Evolutionary conservation across 768 basidiomycete genomes (phyloP).

Genomic region (Lentinus tigrinus): DNA sequence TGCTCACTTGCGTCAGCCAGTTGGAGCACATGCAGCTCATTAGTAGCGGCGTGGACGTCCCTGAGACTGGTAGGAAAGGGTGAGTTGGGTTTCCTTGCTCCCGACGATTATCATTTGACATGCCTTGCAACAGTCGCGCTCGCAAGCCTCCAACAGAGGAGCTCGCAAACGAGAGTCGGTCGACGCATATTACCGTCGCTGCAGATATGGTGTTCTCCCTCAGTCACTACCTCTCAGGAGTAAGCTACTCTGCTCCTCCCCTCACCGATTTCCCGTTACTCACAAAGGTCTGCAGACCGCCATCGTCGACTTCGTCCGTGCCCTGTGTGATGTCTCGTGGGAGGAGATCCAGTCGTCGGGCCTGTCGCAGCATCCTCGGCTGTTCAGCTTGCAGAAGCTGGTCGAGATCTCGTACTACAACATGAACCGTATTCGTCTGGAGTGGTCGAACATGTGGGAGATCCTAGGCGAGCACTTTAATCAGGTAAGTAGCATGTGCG

Average conservation of each 20-base stretch:
- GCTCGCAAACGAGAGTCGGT: constrained; percentile 93
- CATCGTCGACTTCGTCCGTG: constrained; percentile 96
- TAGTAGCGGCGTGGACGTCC: constrained; percentile 82
- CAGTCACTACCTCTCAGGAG: constrained; percentile 92
- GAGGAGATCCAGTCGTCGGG: constrained; percentile 99
- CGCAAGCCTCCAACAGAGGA: constrained; percentile 85
- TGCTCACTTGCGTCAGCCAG: constrained; percentile 95
- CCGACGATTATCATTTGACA: background rate
- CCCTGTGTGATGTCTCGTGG: constrained; percentile 96
- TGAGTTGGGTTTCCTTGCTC: constrained; percentile 35
- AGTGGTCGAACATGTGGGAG: constrained; percentile 98
- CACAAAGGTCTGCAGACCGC: constrained; percentile 60
- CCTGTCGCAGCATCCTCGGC: constrained; percentile 86
- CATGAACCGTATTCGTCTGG: constrained; percentile 95
- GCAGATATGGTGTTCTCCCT: constrained; percentile 99
- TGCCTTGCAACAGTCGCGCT: constrained; percentile 15
- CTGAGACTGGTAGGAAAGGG: constrained; percentile 78
- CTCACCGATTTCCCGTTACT: constrained; percentile 5
- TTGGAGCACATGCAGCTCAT: constrained; percentile 98
- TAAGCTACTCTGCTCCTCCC: constrained; percentile 47
- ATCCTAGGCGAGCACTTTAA: constrained; percentile 99
- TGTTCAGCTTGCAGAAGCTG: constrained; percentile 96
- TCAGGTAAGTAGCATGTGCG: constrained; percentile 52
- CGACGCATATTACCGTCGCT: constrained; percentile 96
- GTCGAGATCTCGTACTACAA: constrained; percentile 99